Base-by-base conservation (phyloP, 2,329 filamentous ascomycete species). In the Escovopsis sp. region DNA sequence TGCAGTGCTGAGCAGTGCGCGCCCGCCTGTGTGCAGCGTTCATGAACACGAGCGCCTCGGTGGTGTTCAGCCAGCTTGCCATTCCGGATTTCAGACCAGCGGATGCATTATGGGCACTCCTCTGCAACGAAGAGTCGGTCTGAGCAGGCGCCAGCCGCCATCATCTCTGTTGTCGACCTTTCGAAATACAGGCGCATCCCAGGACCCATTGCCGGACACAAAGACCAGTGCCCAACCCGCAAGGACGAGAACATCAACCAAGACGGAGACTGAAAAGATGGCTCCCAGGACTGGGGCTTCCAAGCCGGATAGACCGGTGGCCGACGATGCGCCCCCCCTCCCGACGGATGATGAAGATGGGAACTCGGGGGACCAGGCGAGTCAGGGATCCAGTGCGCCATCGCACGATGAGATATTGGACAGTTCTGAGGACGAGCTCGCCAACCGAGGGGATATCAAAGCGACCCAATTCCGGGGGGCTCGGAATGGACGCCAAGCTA, bases 401-500 rank as follows among this genome's bases (percentile, higher is more conserved):
- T 35, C 46, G 12, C 36, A 39, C 30, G 12, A 32, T 6, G 33
- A 44, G 10, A 38, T 42, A 8, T 52, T 46, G 9, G 48, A 51
- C 26, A 50, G 53, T 39, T 59, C 57, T 3, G 53, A 51, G 19
- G 52, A 58, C 30, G 52, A 59, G 19, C 43, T 43, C 26, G 47
- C 43, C 30, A 44, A 45, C n/a, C 47, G 50, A 4, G 59, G 51
- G 12, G 47, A 55, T 41, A 66, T 68, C 26, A 54, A 48, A 33
- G 48, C 47, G 8, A 63, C 59, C n/a, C 44, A 30, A 11, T 68
- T 67, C 36, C 23, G 36, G 12, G 28, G 8, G 11, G 11, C 11
- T 8, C 26, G 18, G 2, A 34, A 41, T 32, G 38, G 26, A 26
- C 23, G 36, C 12, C 33, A 15, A 33, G 26, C n/a, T 33, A 41